phyloP scores from a whole-genome alignment of 2,329 filamentous ascomycete species.

The Macrophomina phaseolina region DNA sequence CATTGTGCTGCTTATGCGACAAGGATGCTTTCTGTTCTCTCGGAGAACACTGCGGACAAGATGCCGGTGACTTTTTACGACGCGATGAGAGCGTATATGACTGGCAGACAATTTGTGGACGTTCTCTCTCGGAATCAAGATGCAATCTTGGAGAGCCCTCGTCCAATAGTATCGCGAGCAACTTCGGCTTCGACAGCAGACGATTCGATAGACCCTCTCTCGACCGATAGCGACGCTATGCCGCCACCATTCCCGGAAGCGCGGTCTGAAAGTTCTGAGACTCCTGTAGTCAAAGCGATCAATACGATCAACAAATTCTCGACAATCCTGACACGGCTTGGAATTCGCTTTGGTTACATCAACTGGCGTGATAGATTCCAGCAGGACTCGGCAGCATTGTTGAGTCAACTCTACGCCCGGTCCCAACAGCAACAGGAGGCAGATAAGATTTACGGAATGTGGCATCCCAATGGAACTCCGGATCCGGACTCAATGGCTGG shows the following conservation, averaged over 20 bases:
- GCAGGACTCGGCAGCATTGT: conserved; percentile 49
- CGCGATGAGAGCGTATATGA: conserved; percentile 80
- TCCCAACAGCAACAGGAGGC: conserved; percentile 20
- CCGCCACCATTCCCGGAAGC: conserved; percentile 44
- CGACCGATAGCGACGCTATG: conserved; percentile 37
- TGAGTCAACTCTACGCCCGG: conserved; percentile 50
- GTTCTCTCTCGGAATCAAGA: conserved; percentile 62
- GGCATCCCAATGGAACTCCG: conserved; percentile 1
- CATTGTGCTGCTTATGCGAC: conserved; percentile 83
- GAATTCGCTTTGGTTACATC: conserved; percentile 55
- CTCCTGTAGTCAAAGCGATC: conserved; percentile 49
- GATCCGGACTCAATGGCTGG: conserved; percentile 10
- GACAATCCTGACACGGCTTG: conserved; percentile 52
- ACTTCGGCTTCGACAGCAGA: conserved; percentile 39
- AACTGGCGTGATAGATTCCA: conserved; percentile 58
- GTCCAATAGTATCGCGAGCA: conserved; percentile 37
- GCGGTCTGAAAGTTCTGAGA: conserved; percentile 34
- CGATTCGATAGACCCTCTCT: conserved; percentile 43
- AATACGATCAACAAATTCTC: conserved; percentile 55
- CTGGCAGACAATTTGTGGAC: conserved; percentile 63
- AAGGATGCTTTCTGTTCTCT: conserved; percentile 71
- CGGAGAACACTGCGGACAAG: conserved; percentile 57
- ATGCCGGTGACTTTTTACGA: conserved; percentile 87
- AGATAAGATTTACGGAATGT: conserved; percentile 8
- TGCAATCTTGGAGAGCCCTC: conserved; percentile 45